Percentiles rank a stretch among this genome's conserved stretches.
phyloP scores from a whole-genome alignment of 805 yeast species.

The Wickerhamomyces rabaulensis region DNA sequence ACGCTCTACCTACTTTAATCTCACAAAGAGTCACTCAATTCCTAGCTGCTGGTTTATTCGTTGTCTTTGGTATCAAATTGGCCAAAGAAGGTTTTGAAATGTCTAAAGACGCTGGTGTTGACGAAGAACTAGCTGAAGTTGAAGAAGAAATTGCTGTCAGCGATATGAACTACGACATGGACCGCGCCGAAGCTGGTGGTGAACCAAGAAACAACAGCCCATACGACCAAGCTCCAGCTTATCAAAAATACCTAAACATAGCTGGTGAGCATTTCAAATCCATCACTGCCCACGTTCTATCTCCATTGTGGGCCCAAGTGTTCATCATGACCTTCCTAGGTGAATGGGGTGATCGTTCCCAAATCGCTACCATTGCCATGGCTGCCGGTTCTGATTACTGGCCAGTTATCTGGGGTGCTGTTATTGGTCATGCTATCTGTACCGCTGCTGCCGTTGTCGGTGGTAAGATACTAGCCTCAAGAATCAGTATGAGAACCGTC shows the following conservation, averaged over 20 bases:
- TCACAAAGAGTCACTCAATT: slow-evolving; percentile 78
- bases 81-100: slow-evolving; percentile 76
- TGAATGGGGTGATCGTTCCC: slow-evolving; percentile 99
- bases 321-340: slow-evolving; percentile 95
- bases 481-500: slow-evolving; percentile 85
- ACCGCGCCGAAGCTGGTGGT: slow-evolving; percentile 48
- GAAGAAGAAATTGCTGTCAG: slow-evolving; percentile 82
- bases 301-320: slow-evolving; percentile 92
- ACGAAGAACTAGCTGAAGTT: slow-evolving; percentile 94
- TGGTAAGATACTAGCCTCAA: slow-evolving; percentile 84
- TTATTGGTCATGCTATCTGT: slow-evolving; percentile 84
- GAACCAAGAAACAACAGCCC: background rate
- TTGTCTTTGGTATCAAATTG: slow-evolving; percentile 76
- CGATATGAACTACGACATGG: slow-evolving; percentile 46
- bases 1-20: slow-evolving; percentile 77
- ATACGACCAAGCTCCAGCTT: slow-evolving; percentile 7
- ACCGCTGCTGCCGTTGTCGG: slow-evolving; percentile 90
- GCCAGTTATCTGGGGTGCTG: slow-evolving; percentile 84
- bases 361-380: slow-evolving; percentile 96
- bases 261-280: slow-evolving; percentile 3
- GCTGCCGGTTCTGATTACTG: slow-evolving; percentile 95
- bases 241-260: background rate
- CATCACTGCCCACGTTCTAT: slow-evolving; percentile 38
- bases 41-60: slow-evolving; percentile 73
- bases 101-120: slow-evolving; percentile 81